Evolutionary conservation across 2,329 filamentous ascomycete species (phyloP).

Genomic region (Fusarium euwallaceae): DNA sequence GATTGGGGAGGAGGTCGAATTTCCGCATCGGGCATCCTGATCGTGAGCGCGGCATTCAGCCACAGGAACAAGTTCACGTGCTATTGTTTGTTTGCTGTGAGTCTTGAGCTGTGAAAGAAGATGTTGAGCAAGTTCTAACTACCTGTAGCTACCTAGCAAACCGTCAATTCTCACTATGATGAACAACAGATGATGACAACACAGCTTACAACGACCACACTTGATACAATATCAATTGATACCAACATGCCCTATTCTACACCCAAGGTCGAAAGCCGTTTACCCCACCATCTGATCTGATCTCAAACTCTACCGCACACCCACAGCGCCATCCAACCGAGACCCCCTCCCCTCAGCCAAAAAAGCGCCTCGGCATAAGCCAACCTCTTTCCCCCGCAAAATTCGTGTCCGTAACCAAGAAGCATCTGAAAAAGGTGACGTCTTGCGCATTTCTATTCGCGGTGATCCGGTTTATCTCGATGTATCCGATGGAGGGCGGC

Average conservation of each 20-base stretch:
- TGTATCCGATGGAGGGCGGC: constrained; percentile 15
- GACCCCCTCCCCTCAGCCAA: neutral
- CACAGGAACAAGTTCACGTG: constrained; percentile 6
- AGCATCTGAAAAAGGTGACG: constrained; percentile 32
- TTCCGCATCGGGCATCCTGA: constrained; percentile 40
- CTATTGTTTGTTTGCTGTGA: neutral
- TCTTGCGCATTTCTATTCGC: neutral
- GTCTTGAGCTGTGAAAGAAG: neutral
- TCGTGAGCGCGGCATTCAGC: constrained; percentile 20
- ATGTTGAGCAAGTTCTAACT: neutral
- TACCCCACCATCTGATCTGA: constrained; percentile 27
- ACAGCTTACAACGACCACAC: neutral
- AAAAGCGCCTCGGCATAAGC: constrained; percentile 32
- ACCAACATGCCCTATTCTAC: neutral
- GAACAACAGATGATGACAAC: neutral
- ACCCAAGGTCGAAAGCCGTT: neutral
- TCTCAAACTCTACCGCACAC: constrained; percentile 19
- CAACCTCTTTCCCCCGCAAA: neutral
- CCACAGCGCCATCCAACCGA: constrained; percentile 11
- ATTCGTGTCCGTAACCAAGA: neutral
- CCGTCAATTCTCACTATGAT: neutral
- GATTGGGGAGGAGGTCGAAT: constrained; percentile 1
- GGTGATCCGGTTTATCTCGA: constrained; percentile 28
- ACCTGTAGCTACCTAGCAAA: neutral
- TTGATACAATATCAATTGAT: neutral